Conservation (phyloP, 139 green algal genomes). For the Astrephomene gubernaculifera region DNA sequence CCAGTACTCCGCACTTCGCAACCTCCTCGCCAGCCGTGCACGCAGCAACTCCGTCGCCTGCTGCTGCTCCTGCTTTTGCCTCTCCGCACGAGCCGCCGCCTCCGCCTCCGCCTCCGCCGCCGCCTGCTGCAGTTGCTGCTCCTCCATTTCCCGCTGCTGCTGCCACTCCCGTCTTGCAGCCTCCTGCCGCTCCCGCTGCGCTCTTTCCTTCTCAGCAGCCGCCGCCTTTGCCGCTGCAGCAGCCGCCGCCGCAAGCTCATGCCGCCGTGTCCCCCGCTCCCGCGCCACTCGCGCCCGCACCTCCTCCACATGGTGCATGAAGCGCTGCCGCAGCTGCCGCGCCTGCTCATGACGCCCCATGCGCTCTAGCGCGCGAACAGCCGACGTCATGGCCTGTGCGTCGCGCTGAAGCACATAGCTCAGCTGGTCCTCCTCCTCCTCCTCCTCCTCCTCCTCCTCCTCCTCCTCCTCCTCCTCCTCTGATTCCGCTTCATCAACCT, state of each 20-base stretch:
- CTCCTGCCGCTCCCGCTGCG: background rate
- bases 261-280: background rate
- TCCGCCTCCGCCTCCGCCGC: background rate
- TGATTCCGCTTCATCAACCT: background rate
- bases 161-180: background rate
- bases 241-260: background rate
- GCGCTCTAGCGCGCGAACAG: constrained; percentile 26
- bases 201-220: background rate
- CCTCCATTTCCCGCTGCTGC: background rate
- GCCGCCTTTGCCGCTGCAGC: background rate
- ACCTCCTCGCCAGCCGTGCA: background rate
- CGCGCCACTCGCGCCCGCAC: background rate
- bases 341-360: constrained; percentile 23
- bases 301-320: constrained; percentile 12
- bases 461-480: background rate
- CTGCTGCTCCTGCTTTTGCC: background rate
- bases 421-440: background rate
- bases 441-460: background rate
- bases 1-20: constrained; percentile 7
- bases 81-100: background rate
- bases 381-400: constrained; percentile 23
- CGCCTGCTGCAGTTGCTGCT: background rate
- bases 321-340: constrained; percentile 25
- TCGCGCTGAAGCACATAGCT: constrained; percentile 12
- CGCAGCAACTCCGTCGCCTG: background rate